A percentile compares a stretch with the other conserved stretches of the same genome.
phyloP scores from a whole-genome alignment of 2,329 filamentous ascomycete species.

The Nectriaceae sp. region DNA sequence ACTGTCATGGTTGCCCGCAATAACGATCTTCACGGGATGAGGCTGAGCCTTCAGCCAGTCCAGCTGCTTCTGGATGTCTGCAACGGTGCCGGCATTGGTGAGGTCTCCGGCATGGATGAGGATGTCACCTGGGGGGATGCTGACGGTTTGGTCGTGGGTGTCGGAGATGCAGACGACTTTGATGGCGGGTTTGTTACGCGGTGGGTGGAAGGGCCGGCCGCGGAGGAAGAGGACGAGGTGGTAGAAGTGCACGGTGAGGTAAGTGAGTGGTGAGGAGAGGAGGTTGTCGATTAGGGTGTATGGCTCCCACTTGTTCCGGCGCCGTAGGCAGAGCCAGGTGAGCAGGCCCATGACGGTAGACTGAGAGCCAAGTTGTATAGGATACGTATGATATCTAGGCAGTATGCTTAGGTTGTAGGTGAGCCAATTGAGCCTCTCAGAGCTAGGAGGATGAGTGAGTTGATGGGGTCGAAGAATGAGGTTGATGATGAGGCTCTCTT shows the following conservation, averaged over 20 bases:
- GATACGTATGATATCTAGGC: too few relatives aligned
- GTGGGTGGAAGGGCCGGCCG: constrained; percentile 62
- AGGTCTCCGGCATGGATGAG: constrained; percentile 91
- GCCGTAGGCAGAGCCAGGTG: constrained; percentile 48
- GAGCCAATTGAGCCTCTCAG: too few relatives aligned
- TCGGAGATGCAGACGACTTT: constrained; percentile 88
- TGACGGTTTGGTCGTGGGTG: constrained; percentile 69
- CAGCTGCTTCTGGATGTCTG: constrained; percentile 78
- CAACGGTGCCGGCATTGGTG: constrained; percentile 69
- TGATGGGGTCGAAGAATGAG: background rate
- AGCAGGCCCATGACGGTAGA: constrained; percentile 45
- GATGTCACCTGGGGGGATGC: constrained; percentile 75
- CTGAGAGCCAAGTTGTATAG: background rate
- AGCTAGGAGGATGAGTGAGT: too few relatives aligned
- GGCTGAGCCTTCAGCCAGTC: constrained; percentile 78
- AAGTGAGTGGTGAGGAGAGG: constrained; percentile 68
- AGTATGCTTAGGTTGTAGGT: too few relatives aligned
- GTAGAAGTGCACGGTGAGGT: constrained; percentile 64
- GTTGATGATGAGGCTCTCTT: background rate
- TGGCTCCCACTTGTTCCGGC: constrained; percentile 48
- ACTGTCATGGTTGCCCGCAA: constrained; percentile 87
- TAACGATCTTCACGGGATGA: constrained; percentile 77
- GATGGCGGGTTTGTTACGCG: constrained; percentile 58
- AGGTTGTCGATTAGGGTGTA: constrained; percentile 62
- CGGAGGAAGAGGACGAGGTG: constrained; percentile 66